These are phyloP conservation scores for Arthrobotrys musiformis DNA, from an alignment of 2,329 filamentous ascomycete species.

Conservation along the genomic window DNA sequence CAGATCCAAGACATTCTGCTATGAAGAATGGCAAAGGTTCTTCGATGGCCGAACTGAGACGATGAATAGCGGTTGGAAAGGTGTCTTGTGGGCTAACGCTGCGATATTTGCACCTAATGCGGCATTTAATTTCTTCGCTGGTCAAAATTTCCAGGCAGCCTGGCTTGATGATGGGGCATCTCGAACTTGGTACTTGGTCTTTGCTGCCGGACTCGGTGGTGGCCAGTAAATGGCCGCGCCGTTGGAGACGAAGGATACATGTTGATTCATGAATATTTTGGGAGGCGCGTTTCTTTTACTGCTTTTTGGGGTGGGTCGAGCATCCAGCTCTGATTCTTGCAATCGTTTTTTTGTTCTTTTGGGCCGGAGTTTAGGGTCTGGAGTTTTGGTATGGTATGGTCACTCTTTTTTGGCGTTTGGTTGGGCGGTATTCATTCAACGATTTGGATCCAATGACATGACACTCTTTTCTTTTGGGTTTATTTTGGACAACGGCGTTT, in stretches of 20 bases:
- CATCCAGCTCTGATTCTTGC: not conserved
- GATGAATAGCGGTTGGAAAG: slow-evolving; percentile 82
- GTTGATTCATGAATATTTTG: not conserved
- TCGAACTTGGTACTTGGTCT: slow-evolving; percentile 85
- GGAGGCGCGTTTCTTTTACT: not conserved
- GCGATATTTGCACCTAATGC: slow-evolving; percentile 77
- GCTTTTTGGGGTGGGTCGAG: not conserved
- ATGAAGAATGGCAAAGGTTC: slow-evolving; percentile 82
- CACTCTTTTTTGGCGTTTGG: slow-evolving; percentile 1
- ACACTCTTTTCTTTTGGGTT: not conserved
- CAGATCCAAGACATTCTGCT: slow-evolving; percentile 76
- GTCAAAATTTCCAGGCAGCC: slow-evolving; percentile 71
- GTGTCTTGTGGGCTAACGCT: slow-evolving; percentile 83
- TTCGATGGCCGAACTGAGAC: slow-evolving; percentile 75
- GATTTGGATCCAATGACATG: not conserved
- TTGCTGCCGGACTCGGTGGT: slow-evolving; percentile 70
- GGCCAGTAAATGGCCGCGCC: not conserved
- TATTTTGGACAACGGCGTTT: not conserved
- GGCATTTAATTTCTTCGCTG: slow-evolving; percentile 80
- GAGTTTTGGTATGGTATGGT: not conserved
- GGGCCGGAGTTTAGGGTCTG: not conserved
- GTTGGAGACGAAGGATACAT: not conserved
- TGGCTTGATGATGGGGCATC: slow-evolving; percentile 86
- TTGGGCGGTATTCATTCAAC: not conserved
- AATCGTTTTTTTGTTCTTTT: not conserved